phyloP scores from a whole-genome alignment of 2,329 filamentous ascomycete species.

The Westerdykella aurantiaca region DNA sequence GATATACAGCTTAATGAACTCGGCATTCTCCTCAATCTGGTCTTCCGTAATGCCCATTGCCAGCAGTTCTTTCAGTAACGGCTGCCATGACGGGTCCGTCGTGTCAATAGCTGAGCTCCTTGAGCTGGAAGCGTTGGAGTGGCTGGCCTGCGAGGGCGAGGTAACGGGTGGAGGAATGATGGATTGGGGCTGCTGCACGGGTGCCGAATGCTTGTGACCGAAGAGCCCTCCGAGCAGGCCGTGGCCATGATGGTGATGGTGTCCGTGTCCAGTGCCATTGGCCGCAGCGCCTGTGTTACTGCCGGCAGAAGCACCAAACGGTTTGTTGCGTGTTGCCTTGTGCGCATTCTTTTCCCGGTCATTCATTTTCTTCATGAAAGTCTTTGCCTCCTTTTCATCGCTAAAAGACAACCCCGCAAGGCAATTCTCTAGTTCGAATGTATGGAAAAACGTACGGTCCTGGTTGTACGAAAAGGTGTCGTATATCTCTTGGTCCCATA shows the following conservation, averaged over 20 bases:
- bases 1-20: conserved; percentile 64
- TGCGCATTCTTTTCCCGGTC: conserved; percentile 93
- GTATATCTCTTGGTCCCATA: conserved; percentile 98
- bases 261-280: conserved; percentile 21
- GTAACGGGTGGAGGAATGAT: conserved; percentile 46
- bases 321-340: conserved; percentile 74
- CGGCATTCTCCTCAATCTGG: conserved; percentile 60
- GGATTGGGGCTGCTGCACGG: conserved; percentile 41
- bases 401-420: conserved; percentile 85
- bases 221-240: conserved; percentile 50
- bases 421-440: conserved; percentile 91
- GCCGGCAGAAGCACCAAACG: conserved; percentile 52
- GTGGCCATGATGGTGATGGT: conserved; percentile 31
- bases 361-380: conserved; percentile 96
- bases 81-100: conserved; percentile 57
- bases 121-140: conserved; percentile 29
- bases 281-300: conserved; percentile 13
- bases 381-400: conserved; percentile 95
- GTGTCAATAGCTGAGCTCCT: conserved; percentile 51
- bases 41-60: conserved; percentile 64
- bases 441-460: conserved; percentile 95
- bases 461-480: conserved; percentile 94
- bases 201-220: conserved; percentile 45
- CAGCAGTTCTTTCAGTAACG: conserved; percentile 55
- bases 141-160: conserved; percentile 32